phyloP scores from a whole-genome alignment of 495 filamentous ascomycete species.

The Xylaria sp. region DNA sequence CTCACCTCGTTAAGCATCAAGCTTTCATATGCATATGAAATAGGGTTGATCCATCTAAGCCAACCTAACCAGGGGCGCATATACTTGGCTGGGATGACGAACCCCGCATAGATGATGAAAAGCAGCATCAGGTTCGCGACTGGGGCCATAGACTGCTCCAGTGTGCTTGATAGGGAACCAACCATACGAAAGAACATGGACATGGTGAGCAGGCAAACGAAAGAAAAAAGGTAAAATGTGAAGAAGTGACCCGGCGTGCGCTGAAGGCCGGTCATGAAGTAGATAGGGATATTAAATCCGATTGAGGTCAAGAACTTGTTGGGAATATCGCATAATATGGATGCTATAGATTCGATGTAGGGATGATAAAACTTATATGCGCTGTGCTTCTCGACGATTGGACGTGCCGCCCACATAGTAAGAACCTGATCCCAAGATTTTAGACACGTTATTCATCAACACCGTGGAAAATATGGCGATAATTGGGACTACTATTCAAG shows the following conservation, averaged over 20 bases:
- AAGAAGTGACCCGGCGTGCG: conserved; percentile 64
- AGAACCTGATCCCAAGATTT: conserved; percentile 64
- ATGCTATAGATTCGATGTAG: conserved; percentile 62
- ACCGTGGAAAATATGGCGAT: too few species aligned
- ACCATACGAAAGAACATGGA: conserved; percentile 69
- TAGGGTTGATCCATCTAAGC: conserved; percentile 77
- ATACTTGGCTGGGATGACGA: conserved; percentile 70
- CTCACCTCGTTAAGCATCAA: conserved; percentile 71
- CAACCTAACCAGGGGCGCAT: conserved; percentile 84
- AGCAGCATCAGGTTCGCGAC: conserved; percentile 71
- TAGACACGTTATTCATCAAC: too few species aligned
- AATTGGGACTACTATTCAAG: too few species aligned
- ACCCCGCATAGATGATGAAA: conserved; percentile 81
- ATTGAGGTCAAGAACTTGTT: conserved; percentile 54
- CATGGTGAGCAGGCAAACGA: conserved; percentile 64
- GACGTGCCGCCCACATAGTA: conserved; percentile 63
- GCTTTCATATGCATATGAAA: conserved; percentile 76
- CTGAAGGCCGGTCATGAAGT: conserved; percentile 64
- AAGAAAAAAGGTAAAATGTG: conserved; percentile 64
- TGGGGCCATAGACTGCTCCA: conserved; percentile 73
- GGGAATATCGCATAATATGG: conserved; percentile 65
- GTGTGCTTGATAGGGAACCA: conserved; percentile 69
- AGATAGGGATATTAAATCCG: conserved; percentile 62
- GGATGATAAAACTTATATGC: conserved; percentile 72
- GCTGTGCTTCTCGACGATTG: conserved; percentile 71